Evolutionary conservation across 2,329 filamentous ascomycete genomes (phyloP).

Genomic region (Epichloe baconii): DNA sequence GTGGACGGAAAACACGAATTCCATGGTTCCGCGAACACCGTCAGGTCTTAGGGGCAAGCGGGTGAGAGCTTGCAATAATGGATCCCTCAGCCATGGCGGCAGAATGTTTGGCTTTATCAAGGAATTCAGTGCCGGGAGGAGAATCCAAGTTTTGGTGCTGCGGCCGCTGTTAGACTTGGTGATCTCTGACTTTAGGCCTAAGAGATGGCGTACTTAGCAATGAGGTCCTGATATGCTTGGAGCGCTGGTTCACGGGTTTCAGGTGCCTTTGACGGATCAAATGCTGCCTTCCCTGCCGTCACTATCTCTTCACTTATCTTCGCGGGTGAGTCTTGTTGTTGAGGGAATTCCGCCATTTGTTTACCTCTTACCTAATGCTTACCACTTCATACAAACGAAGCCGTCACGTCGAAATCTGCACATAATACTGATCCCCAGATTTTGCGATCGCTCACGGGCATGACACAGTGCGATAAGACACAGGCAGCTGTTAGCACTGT

Average conservation of each 20-base stretch:
- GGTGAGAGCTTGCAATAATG: conserved; percentile 44
- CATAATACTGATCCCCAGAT: too few species aligned
- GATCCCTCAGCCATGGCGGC: conserved; percentile 45
- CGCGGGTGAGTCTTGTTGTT: conserved; percentile 10
- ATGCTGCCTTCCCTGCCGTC: conserved; percentile 33
- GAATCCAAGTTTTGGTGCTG: conserved; percentile 30
- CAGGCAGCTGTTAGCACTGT: neutral
- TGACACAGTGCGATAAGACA: neutral
- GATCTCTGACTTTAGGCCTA: too few species aligned
- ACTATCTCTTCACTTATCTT: conserved; percentile 23
- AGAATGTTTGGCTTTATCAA: conserved; percentile 48
- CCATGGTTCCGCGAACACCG: conserved; percentile 54
- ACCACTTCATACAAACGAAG: neutral
- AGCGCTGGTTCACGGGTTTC: conserved; percentile 21
- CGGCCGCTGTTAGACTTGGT: neutral
- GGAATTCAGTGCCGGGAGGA: conserved; percentile 49
- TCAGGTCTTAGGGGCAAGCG: conserved; percentile 45
- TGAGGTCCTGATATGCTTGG: conserved; percentile 31
- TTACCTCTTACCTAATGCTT: neutral
- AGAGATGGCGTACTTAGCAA: conserved; percentile 30
- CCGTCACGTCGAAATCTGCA: neutral
- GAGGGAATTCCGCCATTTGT: conserved; percentile 16
- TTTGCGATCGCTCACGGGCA: neutral
- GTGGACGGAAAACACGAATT: conserved; percentile 59
- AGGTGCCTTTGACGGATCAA: conserved; percentile 27